Evolutionary conservation across 352 stramenopile genomes (phyloP).

Genomic region (Phytophthora pistaciae): DNA sequence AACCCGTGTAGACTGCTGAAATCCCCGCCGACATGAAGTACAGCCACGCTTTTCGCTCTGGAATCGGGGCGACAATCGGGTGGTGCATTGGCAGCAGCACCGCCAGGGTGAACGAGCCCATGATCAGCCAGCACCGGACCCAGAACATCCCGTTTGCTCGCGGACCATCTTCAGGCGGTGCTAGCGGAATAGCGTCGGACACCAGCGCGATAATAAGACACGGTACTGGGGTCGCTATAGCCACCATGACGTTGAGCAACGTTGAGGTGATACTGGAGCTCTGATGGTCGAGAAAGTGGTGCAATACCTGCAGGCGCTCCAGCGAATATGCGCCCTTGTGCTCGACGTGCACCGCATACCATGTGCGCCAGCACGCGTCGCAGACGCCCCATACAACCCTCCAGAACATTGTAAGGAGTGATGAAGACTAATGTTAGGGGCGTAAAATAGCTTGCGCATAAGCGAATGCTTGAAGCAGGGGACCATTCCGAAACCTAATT

Average conservation of each 20-base stretch:
- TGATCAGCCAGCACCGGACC: conserved; percentile 20
- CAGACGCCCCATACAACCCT: conserved; percentile 5
- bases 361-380: conserved; percentile 15
- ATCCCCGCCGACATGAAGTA: conserved; percentile 11
- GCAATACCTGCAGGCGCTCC: conserved; percentile 20
- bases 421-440: background rate
- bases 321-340: conserved; percentile 32
- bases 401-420: conserved; percentile 8
- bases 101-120: conserved; percentile 16
- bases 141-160: conserved; percentile 25
- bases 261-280: background rate
- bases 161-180: conserved; percentile 14
- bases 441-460: background rate
- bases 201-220: conserved; percentile 18
- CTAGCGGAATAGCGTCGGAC: conserved; percentile 26
- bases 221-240: conserved; percentile 13
- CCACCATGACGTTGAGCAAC: conserved; percentile 9
- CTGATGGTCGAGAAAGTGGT: conserved; percentile 20
- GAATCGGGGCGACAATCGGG: conserved; percentile 14
- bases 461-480: background rate
- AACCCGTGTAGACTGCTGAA: conserved; percentile 4
- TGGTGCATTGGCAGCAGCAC: conserved; percentile 26
- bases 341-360: conserved; percentile 22
- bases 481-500: background rate
- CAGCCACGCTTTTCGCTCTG: conserved; percentile 9